Evolutionary conservation across 2,329 filamentous ascomycete genomes (phyloP).

Genomic region (Exophiala oligosperma): DNA sequence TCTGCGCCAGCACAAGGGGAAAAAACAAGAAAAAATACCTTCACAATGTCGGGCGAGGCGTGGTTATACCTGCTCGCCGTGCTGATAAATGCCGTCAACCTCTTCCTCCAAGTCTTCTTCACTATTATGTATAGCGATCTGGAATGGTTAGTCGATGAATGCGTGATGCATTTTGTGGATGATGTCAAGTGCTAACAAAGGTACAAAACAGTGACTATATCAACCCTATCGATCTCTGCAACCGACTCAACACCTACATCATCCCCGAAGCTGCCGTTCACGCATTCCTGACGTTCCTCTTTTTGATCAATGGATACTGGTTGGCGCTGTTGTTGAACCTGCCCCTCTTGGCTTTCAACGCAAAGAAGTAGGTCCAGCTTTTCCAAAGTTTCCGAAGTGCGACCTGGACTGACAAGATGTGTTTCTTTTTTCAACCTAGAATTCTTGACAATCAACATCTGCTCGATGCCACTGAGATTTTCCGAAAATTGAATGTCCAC

Average conservation of each 20-base stretch:
- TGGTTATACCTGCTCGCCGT: conserved; percentile 98
- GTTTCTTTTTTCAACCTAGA: conserved; percentile 49
- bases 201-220: conserved; percentile 80
- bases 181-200: conserved; percentile 26
- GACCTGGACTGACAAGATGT: conserved; percentile 14
- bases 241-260: conserved; percentile 99
- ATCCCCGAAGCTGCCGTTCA: conserved; percentile 97
- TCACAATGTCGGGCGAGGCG: conserved; percentile 87
- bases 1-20: conserved; percentile 4
- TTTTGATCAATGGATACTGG: conserved; percentile 99
- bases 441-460: conserved; percentile 97
- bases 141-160: conserved; percentile 75
- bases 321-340: conserved; percentile 87
- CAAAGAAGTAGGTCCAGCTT: conserved; percentile 79
- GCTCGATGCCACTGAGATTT: conserved; percentile 96
- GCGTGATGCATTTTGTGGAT: conserved; percentile 1
- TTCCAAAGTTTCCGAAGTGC: background rate
- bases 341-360: conserved; percentile 88
- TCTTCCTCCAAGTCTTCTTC: conserved; percentile 99
- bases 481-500: conserved; percentile 97
- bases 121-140: conserved; percentile 99
- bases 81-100: conserved; percentile 99
- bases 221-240: conserved; percentile 99
- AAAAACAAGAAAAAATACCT: conserved; percentile 42
- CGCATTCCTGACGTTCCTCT: conserved; percentile 90